Conservation (phyloP, 1,284 basidiomycete genomes). For the Boletus semigastroideus region DNA sequence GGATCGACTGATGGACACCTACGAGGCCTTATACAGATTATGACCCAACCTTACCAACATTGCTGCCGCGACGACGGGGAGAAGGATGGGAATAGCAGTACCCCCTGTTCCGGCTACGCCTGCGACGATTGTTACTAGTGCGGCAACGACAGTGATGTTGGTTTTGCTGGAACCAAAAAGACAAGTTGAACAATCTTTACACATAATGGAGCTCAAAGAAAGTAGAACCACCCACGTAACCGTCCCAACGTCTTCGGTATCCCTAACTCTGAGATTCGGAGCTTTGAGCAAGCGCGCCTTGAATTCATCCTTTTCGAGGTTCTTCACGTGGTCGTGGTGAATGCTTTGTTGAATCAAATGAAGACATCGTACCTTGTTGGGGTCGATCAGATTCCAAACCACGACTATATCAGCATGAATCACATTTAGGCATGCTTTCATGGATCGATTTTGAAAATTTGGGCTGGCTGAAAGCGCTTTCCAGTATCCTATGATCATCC, state of each 20-base stretch:
- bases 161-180: background rate
- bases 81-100: background rate
- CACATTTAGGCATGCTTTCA: slow-evolving; percentile 2
- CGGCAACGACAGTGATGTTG: background rate
- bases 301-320: background rate
- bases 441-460: background rate
- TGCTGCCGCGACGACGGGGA: background rate
- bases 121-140: background rate
- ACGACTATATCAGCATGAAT: slow-evolving; percentile 10
- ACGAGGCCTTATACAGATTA: background rate
- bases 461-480: background rate
- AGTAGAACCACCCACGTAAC: background rate
- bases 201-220: background rate
- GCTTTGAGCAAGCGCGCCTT: background rate
- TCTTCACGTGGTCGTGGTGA: background rate
- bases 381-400: slow-evolving; percentile 9
- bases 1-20: background rate
- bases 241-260: background rate
- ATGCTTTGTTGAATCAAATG: background rate
- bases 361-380: background rate
- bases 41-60: background rate
- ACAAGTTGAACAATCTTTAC: background rate
- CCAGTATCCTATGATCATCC: slow-evolving; percentile 10
- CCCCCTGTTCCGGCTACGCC: background rate
- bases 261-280: background rate